Evolutionary conservation across 345 rosid species (phyloP).

Genomic region (Aurinia saxatilis): DNA sequence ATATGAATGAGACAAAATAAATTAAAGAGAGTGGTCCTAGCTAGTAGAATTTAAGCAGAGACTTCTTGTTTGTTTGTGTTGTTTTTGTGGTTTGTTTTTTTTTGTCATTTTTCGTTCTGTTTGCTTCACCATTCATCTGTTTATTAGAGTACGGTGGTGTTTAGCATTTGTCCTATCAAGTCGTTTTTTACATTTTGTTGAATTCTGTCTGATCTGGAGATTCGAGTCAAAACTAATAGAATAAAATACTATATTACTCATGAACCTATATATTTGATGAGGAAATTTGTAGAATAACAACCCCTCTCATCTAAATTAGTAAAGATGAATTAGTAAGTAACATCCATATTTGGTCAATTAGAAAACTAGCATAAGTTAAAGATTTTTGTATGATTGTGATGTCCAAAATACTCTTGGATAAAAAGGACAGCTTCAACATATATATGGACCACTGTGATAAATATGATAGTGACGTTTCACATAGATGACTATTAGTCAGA

Average conservation of each 20-base stretch:
- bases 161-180: conserved; percentile 16
- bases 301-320: no score
- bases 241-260: background rate
- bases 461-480: no score
- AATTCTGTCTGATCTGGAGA: conserved; percentile 4
- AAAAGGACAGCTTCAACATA: no score
- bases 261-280: background rate
- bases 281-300: no score
- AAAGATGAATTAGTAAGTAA: no score
- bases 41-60: conserved; percentile 15
- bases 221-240: conserved; percentile 1
- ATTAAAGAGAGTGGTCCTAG: background rate
- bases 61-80: conserved; percentile 19
- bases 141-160: conserved; percentile 5
- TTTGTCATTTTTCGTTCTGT: conserved; percentile 1
- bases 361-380: no score
- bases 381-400: no score
- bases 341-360: no score
- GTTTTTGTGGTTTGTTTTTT: conserved; percentile 13
- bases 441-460: no score
- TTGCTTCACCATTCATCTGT: conserved; percentile 10
- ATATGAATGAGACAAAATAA: conserved; percentile 17
- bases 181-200: conserved; percentile 1
- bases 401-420: no score
- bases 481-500: no score